Evolutionary conservation across 176 grass and related monocot species (phyloP).

Genomic region (sorghum (Sorghum bicolor)): DNA sequence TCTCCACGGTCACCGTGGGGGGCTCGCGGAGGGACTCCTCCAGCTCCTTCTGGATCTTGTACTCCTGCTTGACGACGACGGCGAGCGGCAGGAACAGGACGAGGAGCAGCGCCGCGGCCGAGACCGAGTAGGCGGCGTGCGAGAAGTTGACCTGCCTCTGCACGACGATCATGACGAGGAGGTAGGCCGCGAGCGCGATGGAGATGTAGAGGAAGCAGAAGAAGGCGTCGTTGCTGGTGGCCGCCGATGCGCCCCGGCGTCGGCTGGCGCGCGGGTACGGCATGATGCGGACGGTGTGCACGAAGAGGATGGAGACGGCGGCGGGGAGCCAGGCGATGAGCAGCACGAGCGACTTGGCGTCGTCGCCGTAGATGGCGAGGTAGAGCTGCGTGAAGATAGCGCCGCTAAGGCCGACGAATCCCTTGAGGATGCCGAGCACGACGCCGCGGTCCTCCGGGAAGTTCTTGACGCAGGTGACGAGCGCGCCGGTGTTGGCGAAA

Average conservation of each 20-base stretch:
- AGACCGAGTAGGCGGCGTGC: slow-evolving; percentile 24
- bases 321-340: slow-evolving; percentile 79
- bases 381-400: slow-evolving; percentile 91
- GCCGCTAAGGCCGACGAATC: slow-evolving; percentile 76
- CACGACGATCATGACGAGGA: slow-evolving; percentile 63
- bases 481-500: slow-evolving; percentile 71
- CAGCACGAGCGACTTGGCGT: slow-evolving; percentile 78
- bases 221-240: slow-evolving; percentile 40
- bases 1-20: slow-evolving; percentile 29
- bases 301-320: slow-evolving; percentile 63
- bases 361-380: slow-evolving; percentile 61
- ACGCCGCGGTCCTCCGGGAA: slow-evolving; percentile 76
- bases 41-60: slow-evolving; percentile 31
- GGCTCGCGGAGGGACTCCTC: slow-evolving; percentile 16
- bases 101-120: slow-evolving; percentile 42
- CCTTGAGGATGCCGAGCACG: slow-evolving; percentile 72
- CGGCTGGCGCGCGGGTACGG: background rate
- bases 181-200: slow-evolving; percentile 56
- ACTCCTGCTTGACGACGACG: slow-evolving; percentile 62
- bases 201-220: slow-evolving; percentile 83
- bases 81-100: slow-evolving; percentile 59
- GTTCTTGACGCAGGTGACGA: slow-evolving; percentile 77
- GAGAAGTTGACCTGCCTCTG: slow-evolving; percentile 48
- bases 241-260: background rate
- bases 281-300: slow-evolving; percentile 71